A percentile compares a stretch with the other conserved stretches of the same genome.
Evolutionary conservation across 1,284 basidiomycete genomes (phyloP).

Genomic region (Sporisorium exsertum): DNA sequence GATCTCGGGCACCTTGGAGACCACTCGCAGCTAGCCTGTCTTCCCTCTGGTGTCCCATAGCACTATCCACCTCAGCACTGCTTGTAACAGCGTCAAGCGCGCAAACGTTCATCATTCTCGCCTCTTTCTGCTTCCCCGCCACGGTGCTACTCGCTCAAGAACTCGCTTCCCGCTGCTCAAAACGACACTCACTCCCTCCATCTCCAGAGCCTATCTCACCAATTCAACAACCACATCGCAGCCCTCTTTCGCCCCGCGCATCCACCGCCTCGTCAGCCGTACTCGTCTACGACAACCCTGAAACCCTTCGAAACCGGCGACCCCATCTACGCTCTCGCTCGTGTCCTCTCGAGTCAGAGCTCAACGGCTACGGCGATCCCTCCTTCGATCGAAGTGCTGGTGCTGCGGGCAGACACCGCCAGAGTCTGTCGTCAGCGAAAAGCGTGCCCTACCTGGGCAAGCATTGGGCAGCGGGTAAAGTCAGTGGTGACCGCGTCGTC

Average conservation of each 20-base stretch:
- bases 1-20: neutral
- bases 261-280: slow-evolving; percentile 15
- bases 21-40: neutral
- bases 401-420: slow-evolving; percentile 1
- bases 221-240: neutral
- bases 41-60: slow-evolving; percentile 18
- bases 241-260: slow-evolving; percentile 1
- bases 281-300: neutral
- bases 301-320: slow-evolving; percentile 7
- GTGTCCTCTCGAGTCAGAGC: slow-evolving; percentile 18
- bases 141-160: slow-evolving; percentile 8
- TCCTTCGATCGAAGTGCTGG: neutral
- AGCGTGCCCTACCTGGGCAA: slow-evolving; percentile 37
- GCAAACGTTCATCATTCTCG: slow-evolving; percentile 8
- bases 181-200: neutral
- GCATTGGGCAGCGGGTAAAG: slow-evolving; percentile 42
- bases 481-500: slow-evolving; percentile 37
- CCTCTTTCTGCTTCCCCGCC: slow-evolving; percentile 19
- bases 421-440: slow-evolving; percentile 13
- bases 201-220: neutral
- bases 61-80: slow-evolving; percentile 3
- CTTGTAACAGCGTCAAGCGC: neutral
- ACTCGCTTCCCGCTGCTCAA: neutral
- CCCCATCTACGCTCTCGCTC: slow-evolving; percentile 26
- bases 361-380: slow-evolving; percentile 26